Evolutionary conservation across 208 protist species (phyloP).

Genomic region (Porcisia hertigi): DNA sequence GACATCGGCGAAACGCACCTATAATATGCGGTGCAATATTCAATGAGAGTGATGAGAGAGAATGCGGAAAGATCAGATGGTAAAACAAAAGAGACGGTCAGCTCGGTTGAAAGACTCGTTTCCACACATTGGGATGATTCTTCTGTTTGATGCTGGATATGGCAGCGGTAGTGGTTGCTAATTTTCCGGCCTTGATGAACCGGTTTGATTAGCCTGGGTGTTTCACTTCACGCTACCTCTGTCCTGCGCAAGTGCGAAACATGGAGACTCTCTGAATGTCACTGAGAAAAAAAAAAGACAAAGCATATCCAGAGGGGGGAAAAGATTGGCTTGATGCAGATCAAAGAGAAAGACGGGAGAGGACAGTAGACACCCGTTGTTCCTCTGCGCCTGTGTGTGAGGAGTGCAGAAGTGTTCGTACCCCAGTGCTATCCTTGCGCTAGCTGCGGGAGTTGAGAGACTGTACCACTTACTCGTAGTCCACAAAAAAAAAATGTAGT

Average conservation of each 20-base stretch:
- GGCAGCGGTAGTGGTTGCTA: not conserved
- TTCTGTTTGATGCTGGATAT: not conserved
- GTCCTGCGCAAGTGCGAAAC: not conserved
- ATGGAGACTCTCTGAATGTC: not conserved
- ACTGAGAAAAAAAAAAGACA: not conserved
- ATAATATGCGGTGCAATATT: not conserved
- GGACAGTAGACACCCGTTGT: not conserved
- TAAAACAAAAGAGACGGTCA: not conserved
- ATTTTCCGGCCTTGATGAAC: not conserved
- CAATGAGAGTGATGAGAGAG: not conserved
- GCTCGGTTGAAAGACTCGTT: not conserved
- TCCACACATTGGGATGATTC: not conserved
- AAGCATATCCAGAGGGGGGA: no score
- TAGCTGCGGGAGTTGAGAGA: not conserved
- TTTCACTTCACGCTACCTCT: not conserved
- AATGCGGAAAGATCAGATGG: not conserved
- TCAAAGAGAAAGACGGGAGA: not conserved
- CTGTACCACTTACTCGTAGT: not conserved
- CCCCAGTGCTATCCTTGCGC: not conserved
- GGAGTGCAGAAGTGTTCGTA: not conserved
- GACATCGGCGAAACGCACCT: slow-evolving; percentile 28
- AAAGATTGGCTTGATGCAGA: not conserved
- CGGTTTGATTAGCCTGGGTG: not conserved
- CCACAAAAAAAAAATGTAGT: not conserved
- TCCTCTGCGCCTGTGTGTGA: not conserved